Evolutionary conservation across 139 green algal species (phyloP), one percentile per base, ranked within the genome.

Genomic region (Zygnema cylindricum): DNA sequence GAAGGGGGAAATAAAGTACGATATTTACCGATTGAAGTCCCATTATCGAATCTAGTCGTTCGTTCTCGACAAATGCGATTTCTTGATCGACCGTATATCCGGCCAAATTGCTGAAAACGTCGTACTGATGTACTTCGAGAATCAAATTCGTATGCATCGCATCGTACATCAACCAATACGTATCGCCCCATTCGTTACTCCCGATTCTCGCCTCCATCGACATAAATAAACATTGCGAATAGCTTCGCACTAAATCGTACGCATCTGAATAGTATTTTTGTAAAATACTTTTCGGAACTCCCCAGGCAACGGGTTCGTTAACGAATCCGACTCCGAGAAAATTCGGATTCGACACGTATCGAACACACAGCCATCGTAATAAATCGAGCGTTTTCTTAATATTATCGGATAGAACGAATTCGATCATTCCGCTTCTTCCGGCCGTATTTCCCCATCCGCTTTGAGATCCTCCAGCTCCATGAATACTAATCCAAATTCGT

Each of bases 381-480:
- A 25, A 73, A 25, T 25, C 57, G 30, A 73, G 57, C 57, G 30
- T 25, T 30, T 73, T 73, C 30, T 73, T n/a, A n/a, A n/a, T n/a
- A n/a, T n/a, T n/a, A n/a, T n/a, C n/a, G n/a, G n/a, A n/a, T n/a
- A n/a, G n/a, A n/a, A n/a, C n/a, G n/a, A n/a, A n/a, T n/a, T n/a
- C n/a, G n/a, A n/a, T n/a, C 21, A 85, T 30, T 22, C 78, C 78
- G 78, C 73, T 55, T 77, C 78, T 54, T 16, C 35, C 73, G 16
- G 78, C 78, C 2, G 54, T 85, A 55, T 85, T 54, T 22, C 73
- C 78, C 78, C 78, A 85, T 55, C 78, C 78, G 78, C 73, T 85
- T 16, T 85, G 78, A 32, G 36, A 77, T n/a, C 78, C 78, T 22
- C 54, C 32, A 25, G 78, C 78, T 35, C 30, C 78, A 32, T 85